Percentiles rank a stretch among this genome's conserved stretches.
Evolutionary conservation across 2,329 filamentous ascomycete species (phyloP).

Genomic region (Lecanicillium sp.): DNA sequence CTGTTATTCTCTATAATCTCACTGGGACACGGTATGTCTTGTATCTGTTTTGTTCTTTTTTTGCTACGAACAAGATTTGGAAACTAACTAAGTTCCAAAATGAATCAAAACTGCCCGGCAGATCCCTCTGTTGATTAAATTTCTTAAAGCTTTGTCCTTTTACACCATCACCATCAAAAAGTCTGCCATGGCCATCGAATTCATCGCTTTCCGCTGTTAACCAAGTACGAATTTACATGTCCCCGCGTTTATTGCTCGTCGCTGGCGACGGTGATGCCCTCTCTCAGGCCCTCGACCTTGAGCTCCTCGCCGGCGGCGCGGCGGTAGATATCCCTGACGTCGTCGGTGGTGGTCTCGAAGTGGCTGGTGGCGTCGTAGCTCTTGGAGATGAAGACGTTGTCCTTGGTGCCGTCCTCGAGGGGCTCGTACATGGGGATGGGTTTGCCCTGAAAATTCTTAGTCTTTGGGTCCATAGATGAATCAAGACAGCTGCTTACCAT

Average conservation of each 20-base stretch:
- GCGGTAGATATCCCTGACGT: slow-evolving; percentile 89
- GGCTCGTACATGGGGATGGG: slow-evolving; percentile 95
- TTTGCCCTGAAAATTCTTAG: slow-evolving; percentile 44
- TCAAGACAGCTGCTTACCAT: slow-evolving; percentile 61
- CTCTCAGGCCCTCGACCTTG: slow-evolving; percentile 79
- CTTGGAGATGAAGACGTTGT: slow-evolving; percentile 97
- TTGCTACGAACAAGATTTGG: slow-evolving; percentile 2
- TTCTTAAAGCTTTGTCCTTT: background rate
- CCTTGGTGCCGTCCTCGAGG: slow-evolving; percentile 69
- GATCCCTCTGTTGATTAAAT: background rate
- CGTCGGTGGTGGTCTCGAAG: slow-evolving; percentile 88
- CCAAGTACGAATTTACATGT: slow-evolving; percentile 6
- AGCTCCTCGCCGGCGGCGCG: slow-evolving; percentile 79
- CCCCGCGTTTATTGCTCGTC: slow-evolving; percentile 49
- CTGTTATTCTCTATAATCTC: background rate
- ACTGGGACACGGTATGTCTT: background rate
- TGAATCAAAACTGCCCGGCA: slow-evolving; percentile 3
- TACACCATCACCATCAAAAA: slow-evolving; percentile 3
- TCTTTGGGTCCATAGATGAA: no score
- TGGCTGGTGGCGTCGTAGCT: slow-evolving; percentile 97
- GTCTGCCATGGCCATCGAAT: slow-evolving; percentile 5
- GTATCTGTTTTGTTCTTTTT: background rate
- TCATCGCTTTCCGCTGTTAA: slow-evolving; percentile 4
- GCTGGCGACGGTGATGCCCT: slow-evolving; percentile 63
- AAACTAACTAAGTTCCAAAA: slow-evolving; percentile 10